phyloP scores from a whole-genome alignment of 441 rosid genomes.

The Eruca vesicaria region DNA sequence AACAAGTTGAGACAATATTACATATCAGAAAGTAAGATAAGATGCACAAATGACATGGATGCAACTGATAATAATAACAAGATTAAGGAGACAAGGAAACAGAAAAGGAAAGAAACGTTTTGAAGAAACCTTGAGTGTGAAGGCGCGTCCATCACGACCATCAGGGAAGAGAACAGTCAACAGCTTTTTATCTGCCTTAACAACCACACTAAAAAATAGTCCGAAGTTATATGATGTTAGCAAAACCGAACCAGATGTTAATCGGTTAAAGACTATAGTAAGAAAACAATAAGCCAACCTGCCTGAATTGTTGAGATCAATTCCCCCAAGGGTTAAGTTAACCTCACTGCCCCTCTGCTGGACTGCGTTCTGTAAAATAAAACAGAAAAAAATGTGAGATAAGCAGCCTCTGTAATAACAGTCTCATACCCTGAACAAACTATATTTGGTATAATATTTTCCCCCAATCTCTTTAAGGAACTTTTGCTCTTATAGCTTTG shows the following conservation, averaged over 20 bases:
- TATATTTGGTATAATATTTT: neutral
- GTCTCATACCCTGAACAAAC: neutral
- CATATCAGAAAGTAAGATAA: neutral
- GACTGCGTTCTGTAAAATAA: conserved; percentile 65
- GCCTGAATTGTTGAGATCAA: conserved; percentile 99
- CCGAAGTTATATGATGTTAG: conserved; percentile 38
- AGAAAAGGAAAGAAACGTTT: neutral
- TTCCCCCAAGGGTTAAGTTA: conserved; percentile 97
- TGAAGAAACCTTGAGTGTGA: conserved; percentile 84
- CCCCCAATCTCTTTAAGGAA: neutral
- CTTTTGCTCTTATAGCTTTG: neutral
- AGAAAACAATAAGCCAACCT: conserved; percentile 72
- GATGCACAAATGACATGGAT: conserved; percentile 1
- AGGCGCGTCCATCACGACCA: conserved; percentile 97
- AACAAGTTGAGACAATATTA: neutral
- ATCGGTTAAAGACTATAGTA: conserved; percentile 11
- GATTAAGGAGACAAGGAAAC: neutral
- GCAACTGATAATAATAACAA: conserved; percentile 1
- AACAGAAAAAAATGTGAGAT: conserved; percentile 25
- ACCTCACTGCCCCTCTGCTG: conserved; percentile 91
- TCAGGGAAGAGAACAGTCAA: conserved; percentile 95
- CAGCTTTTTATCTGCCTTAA: conserved; percentile 94
- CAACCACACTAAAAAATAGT: conserved; percentile 69
- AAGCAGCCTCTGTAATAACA: neutral
- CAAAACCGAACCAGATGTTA: conserved; percentile 9